These are phyloP conservation scores for Anthoceros angustus DNA, from an alignment of 225 moss, liverwort and hornwort genomes.

Conservation along the genomic window DNA sequence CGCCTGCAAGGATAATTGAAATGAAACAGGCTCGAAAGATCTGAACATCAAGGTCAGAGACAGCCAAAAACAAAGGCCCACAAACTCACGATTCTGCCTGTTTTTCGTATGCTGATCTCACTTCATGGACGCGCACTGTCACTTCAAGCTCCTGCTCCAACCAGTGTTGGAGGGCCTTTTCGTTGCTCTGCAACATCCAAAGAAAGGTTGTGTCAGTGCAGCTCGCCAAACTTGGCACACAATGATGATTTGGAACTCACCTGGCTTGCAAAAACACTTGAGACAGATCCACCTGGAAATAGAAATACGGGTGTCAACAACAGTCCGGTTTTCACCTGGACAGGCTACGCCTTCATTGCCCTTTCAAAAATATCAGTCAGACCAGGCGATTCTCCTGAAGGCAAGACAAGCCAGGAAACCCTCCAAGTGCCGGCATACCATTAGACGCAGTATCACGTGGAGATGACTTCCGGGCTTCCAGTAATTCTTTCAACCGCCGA, in stretches of 20 bases:
- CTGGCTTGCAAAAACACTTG: too few relatives aligned
- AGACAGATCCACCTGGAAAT: too few relatives aligned
- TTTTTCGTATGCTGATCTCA: constrained; percentile 81
- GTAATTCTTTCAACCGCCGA: constrained; percentile 73
- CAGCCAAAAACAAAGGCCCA: neutral
- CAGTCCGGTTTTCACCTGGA: neutral
- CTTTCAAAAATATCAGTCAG: too few relatives aligned
- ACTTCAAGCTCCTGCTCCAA: constrained; percentile 94
- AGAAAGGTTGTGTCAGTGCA: constrained; percentile 19
- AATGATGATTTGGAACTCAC: too few relatives aligned
- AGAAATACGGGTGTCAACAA: neutral
- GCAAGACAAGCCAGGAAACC: neutral
- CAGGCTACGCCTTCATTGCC: too few relatives aligned
- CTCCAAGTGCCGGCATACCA: constrained; percentile 16
- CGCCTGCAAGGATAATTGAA: constrained; percentile 26
- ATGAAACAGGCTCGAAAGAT: neutral
- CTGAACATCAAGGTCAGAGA: neutral
- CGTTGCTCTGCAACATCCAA: constrained; percentile 39
- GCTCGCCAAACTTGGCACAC: constrained; percentile 11
- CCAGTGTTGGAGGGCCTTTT: constrained; percentile 66
- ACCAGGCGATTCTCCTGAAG: neutral
- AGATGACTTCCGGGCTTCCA: constrained; percentile 64
- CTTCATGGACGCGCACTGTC: constrained; percentile 85
- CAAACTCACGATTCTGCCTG: constrained; percentile 71
- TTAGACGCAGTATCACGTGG: constrained; percentile 29